A percentile compares a stretch with the other conserved stretches of the same genome.
Evolutionary conservation across 2,329 filamentous ascomycete species (phyloP).

Genomic region (Aspergillus flavus): DNA sequence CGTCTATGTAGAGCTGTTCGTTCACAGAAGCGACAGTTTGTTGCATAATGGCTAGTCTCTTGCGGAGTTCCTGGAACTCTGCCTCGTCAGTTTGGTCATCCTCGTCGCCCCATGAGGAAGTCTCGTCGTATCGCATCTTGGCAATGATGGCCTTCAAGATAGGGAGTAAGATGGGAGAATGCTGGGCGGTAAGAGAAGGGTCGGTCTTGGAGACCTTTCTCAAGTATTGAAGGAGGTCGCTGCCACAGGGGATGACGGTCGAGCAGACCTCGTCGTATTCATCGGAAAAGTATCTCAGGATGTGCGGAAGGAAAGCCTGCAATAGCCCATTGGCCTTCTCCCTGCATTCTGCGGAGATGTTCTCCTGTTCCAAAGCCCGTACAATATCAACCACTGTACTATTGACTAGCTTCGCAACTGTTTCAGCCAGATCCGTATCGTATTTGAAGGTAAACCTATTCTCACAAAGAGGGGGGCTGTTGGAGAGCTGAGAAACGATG

Average conservation of each 20-base stretch:
- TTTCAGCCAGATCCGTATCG: constrained; percentile 93
- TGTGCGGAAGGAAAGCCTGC: constrained; percentile 79
- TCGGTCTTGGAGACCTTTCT: constrained; percentile 72
- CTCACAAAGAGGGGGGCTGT: constrained; percentile 77
- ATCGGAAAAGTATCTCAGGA: constrained; percentile 93
- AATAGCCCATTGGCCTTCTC: constrained; percentile 79
- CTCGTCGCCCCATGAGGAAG: constrained; percentile 87
- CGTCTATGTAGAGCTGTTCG: constrained; percentile 83
- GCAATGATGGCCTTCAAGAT: constrained; percentile 88
- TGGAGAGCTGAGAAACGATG: constrained; percentile 83
- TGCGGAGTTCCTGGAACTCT: constrained; percentile 92
- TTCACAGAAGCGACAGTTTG: constrained; percentile 91
- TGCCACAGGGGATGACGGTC: constrained; percentile 89
- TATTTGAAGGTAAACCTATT: constrained; percentile 81
- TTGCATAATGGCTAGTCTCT: constrained; percentile 85
- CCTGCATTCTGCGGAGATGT: constrained; percentile 62
- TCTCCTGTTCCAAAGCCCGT: constrained; percentile 74
- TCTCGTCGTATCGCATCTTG: constrained; percentile 98
- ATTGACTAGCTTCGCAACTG: constrained; percentile 93
- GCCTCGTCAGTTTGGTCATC: constrained; percentile 96
- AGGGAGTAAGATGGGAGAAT: constrained; percentile 79
- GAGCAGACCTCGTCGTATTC: constrained; percentile 98
- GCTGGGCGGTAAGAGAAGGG: constrained; percentile 68
- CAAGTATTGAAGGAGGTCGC: constrained; percentile 87
- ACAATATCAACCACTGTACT: constrained; percentile 85